phyloP scores from a whole-genome alignment of 176 grass and related monocot species.

The Carex scoparia region DNA sequence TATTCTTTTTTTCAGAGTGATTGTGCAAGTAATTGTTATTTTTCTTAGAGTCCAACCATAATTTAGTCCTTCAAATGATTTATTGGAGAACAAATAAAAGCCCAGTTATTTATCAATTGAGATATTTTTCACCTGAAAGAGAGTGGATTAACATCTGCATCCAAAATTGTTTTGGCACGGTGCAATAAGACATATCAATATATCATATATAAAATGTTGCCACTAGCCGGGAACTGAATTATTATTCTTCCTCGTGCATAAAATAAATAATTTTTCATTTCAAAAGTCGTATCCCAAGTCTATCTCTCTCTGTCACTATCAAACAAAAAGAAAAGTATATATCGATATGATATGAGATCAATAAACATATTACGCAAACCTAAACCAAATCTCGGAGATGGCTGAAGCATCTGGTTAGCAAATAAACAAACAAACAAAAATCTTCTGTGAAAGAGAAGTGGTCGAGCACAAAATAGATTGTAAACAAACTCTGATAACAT shows the following conservation, averaged over 20 bases:
- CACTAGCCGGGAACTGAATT: neutral
- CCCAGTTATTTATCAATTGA: neutral
- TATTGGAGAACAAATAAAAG: neutral
- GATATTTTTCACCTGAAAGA: neutral
- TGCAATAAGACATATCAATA: neutral
- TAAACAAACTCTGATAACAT: neutral
- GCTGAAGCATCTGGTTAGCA: neutral
- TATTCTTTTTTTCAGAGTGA: neutral
- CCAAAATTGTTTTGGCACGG: neutral
- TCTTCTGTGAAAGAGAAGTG: neutral
- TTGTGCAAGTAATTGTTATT: neutral
- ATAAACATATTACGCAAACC: neutral
- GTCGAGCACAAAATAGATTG: neutral
- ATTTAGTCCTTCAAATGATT: neutral
- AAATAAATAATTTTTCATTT: neutral
- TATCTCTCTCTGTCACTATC: neutral
- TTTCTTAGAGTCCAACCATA: neutral
- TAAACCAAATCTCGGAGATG: neutral
- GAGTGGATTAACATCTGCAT: neutral
- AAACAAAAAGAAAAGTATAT: neutral
- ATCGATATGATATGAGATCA: neutral
- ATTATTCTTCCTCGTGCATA: conserved; percentile 3
- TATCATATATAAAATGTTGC: neutral
- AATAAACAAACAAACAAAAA: neutral
- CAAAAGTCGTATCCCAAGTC: neutral